Conservation (phyloP, 768 basidiomycete genomes). For the Trametopsis cervina region DNA sequence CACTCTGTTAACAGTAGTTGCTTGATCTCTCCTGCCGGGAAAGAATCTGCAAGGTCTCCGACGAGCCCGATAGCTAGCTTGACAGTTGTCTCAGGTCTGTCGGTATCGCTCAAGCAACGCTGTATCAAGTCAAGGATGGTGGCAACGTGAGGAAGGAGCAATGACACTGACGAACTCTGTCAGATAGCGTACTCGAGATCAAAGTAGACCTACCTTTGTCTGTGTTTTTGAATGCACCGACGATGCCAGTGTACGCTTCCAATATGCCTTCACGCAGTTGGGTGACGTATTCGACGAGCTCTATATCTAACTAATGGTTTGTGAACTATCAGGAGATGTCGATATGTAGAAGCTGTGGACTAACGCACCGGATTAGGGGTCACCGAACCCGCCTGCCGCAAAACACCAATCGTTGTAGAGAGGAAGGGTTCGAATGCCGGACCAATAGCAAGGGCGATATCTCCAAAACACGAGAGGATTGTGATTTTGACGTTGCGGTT, state of each 20-base stretch:
- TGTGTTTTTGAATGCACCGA: constrained; percentile 83
- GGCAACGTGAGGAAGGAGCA: constrained; percentile 64
- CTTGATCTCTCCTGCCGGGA: constrained; percentile 77
- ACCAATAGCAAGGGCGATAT: constrained; percentile 91
- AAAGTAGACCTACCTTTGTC: constrained; percentile 49
- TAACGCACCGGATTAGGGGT: constrained; percentile 76
- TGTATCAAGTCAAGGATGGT: constrained; percentile 78
- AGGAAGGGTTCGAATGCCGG: constrained; percentile 83
- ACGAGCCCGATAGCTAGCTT: constrained; percentile 78
- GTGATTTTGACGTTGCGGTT: constrained; percentile 95
- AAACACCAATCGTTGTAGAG: constrained; percentile 83
- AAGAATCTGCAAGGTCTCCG: constrained; percentile 89
- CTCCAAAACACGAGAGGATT: constrained; percentile 94
- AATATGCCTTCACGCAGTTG: constrained; percentile 90
- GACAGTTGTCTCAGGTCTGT: constrained; percentile 71
- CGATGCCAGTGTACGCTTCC: constrained; percentile 94
- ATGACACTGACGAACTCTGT: constrained; percentile 25
- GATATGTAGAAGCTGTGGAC: not conserved
- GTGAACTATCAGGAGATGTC: not conserved
- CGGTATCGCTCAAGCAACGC: constrained; percentile 72
- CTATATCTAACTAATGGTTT: constrained; percentile 61
- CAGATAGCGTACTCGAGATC: not conserved
- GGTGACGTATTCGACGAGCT: constrained; percentile 87
- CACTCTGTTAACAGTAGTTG: constrained; percentile 72
- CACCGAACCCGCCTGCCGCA: constrained; percentile 85